Conservation (phyloP, 1,284 basidiomycete genomes). For the Erythrobasidium hasegawianum region DNA sequence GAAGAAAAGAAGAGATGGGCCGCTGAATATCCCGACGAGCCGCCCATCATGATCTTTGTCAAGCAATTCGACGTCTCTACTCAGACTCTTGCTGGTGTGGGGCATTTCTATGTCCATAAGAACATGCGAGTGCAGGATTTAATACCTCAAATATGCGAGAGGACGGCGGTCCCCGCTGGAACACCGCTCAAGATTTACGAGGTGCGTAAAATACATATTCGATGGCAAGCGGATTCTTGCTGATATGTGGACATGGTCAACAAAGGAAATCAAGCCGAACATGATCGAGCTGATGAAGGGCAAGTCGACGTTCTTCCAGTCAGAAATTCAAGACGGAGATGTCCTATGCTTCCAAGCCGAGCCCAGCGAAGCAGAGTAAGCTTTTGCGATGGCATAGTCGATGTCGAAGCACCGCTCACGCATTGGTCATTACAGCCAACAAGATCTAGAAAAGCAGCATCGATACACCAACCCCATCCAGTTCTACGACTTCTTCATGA, state of each 20-base stretch:
- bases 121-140: constrained; percentile 87
- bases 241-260: too few species aligned
- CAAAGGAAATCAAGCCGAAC: constrained; percentile 99
- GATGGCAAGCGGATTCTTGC: too few species aligned
- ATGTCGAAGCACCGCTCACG: too few species aligned
- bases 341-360: constrained; percentile 99
- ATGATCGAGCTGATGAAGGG: constrained; percentile 99
- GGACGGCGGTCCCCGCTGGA: constrained; percentile 92
- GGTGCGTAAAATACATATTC: too few species aligned
- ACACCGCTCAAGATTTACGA: constrained; percentile 95
- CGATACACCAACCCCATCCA: constrained; percentile 90
- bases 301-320: constrained; percentile 90
- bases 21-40: constrained; percentile 42
- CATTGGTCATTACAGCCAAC: constrained; percentile 21
- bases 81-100: constrained; percentile 80
- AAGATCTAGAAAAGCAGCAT: constrained; percentile 81
- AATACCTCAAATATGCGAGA: constrained; percentile 79
- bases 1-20: constrained; percentile 41
- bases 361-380: constrained; percentile 87
- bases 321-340: constrained; percentile 99
- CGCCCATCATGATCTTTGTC: constrained; percentile 93
- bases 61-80: constrained; percentile 97
- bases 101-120: constrained; percentile 84
- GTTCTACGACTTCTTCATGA: constrained; percentile 98
- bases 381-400: too few species aligned